Evolutionary conservation across 139 green algal species (phyloP).

Genomic region (Tetradesmus lagerheimii): DNA sequence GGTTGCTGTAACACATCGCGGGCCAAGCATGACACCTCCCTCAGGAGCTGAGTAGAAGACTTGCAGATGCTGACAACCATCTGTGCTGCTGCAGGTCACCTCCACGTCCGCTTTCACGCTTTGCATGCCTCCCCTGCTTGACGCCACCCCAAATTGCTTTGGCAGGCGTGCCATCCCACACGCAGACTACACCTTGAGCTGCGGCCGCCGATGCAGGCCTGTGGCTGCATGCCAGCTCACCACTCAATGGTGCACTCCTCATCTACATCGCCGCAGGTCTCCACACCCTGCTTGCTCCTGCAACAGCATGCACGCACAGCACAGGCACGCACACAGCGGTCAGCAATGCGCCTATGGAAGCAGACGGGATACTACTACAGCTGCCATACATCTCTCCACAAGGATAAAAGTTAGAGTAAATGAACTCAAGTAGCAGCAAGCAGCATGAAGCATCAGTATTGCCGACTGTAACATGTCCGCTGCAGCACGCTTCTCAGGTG

Average conservation of each 20-base stretch:
- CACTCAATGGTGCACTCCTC: conserved; percentile 45
- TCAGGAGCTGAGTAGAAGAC: background rate
- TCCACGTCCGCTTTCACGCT: background rate
- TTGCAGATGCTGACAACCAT: background rate
- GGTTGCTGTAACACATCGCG: too few relatives aligned
- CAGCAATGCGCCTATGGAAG: background rate
- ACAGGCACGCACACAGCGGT: background rate
- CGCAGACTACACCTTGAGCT: background rate
- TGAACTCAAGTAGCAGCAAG: too few relatives aligned
- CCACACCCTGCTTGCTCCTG: conserved; percentile 59
- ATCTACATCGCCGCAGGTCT: conserved; percentile 66
- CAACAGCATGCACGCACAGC: background rate
- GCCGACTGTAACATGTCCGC: background rate
- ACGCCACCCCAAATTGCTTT: background rate
- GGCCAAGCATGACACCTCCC: background rate
- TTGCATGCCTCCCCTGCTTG: background rate
- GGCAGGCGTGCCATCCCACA: background rate
- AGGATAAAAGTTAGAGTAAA: too few relatives aligned
- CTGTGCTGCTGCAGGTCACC: background rate
- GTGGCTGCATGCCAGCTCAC: conserved; percentile 6
- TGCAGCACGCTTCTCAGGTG: background rate
- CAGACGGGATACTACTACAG: background rate
- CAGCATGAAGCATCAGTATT: too few relatives aligned
- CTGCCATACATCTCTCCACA: background rate
- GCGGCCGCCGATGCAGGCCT: background rate